Percentiles rank a stretch among this genome's conserved stretches.
Evolutionary conservation across 441 rosid genomes (phyloP).

Genomic region (Adansonia madagascariensis): DNA sequence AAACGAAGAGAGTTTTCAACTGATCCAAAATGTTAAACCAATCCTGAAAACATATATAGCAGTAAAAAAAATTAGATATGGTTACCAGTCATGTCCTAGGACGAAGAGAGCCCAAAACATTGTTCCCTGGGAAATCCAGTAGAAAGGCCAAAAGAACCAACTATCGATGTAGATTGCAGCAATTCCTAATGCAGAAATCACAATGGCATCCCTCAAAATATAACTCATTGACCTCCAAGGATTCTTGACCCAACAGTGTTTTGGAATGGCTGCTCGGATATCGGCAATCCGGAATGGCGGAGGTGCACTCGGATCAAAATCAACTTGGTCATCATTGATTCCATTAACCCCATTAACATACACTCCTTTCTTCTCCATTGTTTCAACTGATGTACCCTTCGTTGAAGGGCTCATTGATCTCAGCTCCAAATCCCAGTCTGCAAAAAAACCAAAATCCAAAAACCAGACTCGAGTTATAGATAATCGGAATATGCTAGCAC

Average conservation of each 20-base stretch:
- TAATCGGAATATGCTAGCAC: too few relatives aligned
- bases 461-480: neutral
- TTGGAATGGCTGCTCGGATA: conserved; percentile 51
- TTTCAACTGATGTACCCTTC: conserved; percentile 10
- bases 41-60: neutral
- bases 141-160: conserved; percentile 49
- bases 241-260: conserved; percentile 53
- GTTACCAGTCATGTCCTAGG: conserved; percentile 56
- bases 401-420: conserved; percentile 18
- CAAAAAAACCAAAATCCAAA: neutral
- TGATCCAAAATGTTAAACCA: neutral
- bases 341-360: neutral
- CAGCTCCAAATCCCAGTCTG: neutral
- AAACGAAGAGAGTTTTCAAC: neutral
- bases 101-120: conserved; percentile 62
- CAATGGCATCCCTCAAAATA: conserved; percentile 43
- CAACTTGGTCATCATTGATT: conserved; percentile 3
- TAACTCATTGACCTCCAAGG: conserved; percentile 56
- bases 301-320: conserved; percentile 42
- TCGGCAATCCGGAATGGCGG: conserved; percentile 49
- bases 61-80: neutral
- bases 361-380: conserved; percentile 22
- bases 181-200: conserved; percentile 35
- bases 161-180: conserved; percentile 40
- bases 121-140: conserved; percentile 54